A percentile compares a stretch with the other conserved stretches of the same genome.
Evolutionary conservation across 2,329 filamentous ascomycete species (phyloP).

Genomic region (Trichoderma semiorbis): DNA sequence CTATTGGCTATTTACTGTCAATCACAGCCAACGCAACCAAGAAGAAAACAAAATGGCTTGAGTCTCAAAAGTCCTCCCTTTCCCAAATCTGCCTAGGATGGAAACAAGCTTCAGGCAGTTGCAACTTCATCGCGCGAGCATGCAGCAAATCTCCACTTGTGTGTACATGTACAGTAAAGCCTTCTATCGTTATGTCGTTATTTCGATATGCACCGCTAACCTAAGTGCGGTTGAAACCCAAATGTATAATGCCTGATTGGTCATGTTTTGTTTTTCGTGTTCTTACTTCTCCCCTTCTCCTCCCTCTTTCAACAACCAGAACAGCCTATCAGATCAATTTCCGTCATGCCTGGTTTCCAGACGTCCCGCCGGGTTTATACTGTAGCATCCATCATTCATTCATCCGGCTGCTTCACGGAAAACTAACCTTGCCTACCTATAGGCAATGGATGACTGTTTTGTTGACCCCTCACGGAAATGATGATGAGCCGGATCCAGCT

Average conservation of each 20-base stretch:
- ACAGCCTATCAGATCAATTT: background rate
- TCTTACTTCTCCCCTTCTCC: background rate
- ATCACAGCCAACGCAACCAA: background rate
- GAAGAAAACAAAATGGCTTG: background rate
- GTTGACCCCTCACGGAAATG: background rate
- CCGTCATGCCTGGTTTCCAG: background rate
- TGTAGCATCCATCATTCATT: background rate
- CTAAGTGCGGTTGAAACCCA: background rate
- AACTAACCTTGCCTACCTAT: background rate
- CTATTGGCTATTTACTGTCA: background rate
- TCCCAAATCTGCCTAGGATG: background rate
- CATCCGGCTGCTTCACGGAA: background rate
- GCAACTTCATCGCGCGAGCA: slow-evolving; percentile 6
- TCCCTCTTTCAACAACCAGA: background rate
- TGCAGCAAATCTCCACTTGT: background rate
- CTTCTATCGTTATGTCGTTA: slow-evolving; percentile 14
- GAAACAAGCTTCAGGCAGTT: background rate
- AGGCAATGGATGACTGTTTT: background rate
- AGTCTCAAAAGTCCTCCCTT: background rate
- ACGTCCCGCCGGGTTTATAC: background rate
- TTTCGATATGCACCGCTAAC: background rate
- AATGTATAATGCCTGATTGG: background rate
- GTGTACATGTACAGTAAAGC: background rate
- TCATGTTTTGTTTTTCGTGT: background rate
- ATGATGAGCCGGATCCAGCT: background rate